phyloP scores from a whole-genome alignment of 2,329 filamentous ascomycete genomes.

The Amauroascus verrucosus region DNA sequence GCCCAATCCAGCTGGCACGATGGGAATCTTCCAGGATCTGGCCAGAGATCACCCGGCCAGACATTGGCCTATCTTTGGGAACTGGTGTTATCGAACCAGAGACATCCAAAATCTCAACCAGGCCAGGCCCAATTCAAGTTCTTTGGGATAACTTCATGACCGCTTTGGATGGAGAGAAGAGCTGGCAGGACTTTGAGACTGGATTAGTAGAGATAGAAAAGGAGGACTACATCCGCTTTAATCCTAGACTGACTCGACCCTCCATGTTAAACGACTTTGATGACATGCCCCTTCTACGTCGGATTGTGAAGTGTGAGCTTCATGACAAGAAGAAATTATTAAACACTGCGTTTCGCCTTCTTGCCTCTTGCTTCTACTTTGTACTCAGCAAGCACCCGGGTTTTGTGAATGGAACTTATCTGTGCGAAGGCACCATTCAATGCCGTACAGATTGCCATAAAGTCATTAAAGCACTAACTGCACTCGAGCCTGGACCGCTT shows the following conservation, averaged over 20 bases:
- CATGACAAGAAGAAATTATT: neutral
- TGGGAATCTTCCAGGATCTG: neutral
- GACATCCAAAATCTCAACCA: neutral
- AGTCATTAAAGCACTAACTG: neutral
- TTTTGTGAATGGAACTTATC: neutral
- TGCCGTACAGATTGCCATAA: neutral
- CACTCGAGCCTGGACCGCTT: neutral
- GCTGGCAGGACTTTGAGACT: too few species aligned
- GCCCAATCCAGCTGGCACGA: neutral
- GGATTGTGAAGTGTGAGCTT: neutral
- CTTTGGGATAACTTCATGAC: neutral
- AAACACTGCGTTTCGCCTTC: neutral
- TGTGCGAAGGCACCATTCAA: neutral
- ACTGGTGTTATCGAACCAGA: neutral
- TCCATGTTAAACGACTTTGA: neutral
- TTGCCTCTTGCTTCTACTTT: neutral
- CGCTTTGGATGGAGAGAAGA: neutral
- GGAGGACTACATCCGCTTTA: too few species aligned
- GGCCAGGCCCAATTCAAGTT: neutral
- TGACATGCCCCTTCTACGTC: neutral
- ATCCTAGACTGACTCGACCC: neutral
- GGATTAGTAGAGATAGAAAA: too few species aligned
- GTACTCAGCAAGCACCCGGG: neutral
- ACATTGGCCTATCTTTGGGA: neutral
- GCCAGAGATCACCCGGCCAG: neutral